Evolutionary conservation across 495 filamentous ascomycete species (phyloP).

Genomic region (Echria macrotheca): DNA sequence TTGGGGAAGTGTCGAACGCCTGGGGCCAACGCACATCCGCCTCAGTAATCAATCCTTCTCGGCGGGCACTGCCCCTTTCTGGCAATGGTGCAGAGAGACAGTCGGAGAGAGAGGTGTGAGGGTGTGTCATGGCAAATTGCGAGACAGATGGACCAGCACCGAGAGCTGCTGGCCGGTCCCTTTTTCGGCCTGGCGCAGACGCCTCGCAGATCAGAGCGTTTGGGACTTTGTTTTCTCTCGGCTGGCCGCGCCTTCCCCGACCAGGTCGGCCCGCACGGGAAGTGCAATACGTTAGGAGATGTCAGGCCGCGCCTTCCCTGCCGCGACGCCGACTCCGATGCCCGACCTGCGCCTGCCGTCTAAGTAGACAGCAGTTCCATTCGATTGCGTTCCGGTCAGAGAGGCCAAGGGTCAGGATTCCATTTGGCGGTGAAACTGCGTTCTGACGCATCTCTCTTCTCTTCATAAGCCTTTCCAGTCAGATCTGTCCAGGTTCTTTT

Average conservation of each 20-base stretch:
- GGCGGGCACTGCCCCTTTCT: background rate
- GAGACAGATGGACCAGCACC: too few species aligned
- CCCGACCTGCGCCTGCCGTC: background rate
- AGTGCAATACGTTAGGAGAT: too few species aligned
- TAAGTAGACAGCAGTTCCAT: too few species aligned
- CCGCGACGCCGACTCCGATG: background rate
- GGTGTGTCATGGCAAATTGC: too few species aligned
- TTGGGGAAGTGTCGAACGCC: background rate
- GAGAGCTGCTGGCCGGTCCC: too few species aligned
- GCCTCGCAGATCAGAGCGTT: slow-evolving; percentile 8
- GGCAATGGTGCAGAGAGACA: background rate
- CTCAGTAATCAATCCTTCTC: slow-evolving; percentile 6
- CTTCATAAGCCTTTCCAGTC: too few species aligned
- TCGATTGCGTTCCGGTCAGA: too few species aligned
- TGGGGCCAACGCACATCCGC: background rate
- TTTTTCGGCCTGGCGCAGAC: too few species aligned
- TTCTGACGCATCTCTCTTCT: too few species aligned
- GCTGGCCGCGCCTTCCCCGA: slow-evolving; percentile 5
- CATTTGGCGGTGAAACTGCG: too few species aligned
- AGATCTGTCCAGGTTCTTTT: too few species aligned
- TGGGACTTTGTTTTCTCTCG: slow-evolving; percentile 1
- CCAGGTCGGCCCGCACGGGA: slow-evolving; percentile 6
- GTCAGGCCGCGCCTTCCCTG: background rate
- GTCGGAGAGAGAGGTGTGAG: background rate
- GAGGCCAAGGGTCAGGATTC: too few species aligned